Evolutionary conservation across 805 yeast genomes (phyloP).

Genomic region (Starmerella asiatica): DNA sequence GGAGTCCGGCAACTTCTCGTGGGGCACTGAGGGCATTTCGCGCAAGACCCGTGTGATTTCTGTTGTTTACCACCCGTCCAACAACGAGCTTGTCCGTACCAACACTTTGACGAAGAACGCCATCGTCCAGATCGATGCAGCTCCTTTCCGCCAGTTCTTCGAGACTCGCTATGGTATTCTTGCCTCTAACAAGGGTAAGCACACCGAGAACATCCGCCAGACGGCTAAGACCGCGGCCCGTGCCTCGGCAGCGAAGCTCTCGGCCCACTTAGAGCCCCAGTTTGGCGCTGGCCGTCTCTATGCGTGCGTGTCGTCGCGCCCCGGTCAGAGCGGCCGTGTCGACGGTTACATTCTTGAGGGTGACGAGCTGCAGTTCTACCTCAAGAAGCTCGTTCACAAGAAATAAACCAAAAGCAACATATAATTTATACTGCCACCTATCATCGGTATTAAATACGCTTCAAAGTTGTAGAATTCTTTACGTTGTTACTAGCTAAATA

Average conservation of each 20-base stretch:
- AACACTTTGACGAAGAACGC: slow-evolving; percentile 99
- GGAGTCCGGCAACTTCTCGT: slow-evolving; percentile 84
- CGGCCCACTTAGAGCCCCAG: slow-evolving; percentile 85
- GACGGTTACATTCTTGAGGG: slow-evolving; percentile 99
- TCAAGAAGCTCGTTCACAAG: slow-evolving; percentile 94
- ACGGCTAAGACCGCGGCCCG: slow-evolving; percentile 50
- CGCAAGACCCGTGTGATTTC: slow-evolving; percentile 98
- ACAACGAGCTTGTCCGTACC: slow-evolving; percentile 99
- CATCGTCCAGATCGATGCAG: slow-evolving; percentile 97
- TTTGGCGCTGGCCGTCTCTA: slow-evolving; percentile 98
- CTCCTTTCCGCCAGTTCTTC: slow-evolving; percentile 99
- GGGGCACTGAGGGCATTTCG: slow-evolving; percentile 98
- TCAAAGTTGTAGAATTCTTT: not conserved
- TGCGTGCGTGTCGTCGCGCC: slow-evolving; percentile 98
- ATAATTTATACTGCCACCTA: slow-evolving; percentile 14
- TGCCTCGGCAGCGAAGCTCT: slow-evolving; percentile 71
- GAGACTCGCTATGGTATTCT: slow-evolving; percentile 95
- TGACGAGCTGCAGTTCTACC: slow-evolving; percentile 99
- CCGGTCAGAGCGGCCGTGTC: slow-evolving; percentile 99
- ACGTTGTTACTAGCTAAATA: not conserved
- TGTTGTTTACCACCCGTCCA: slow-evolving; percentile 98
- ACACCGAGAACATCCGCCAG: slow-evolving; percentile 77
- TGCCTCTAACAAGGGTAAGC: slow-evolving; percentile 38
- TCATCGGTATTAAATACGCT: too few species aligned
- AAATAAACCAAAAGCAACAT: slow-evolving; percentile 46